These are phyloP conservation scores for Lactarius sanguifluus DNA, from an alignment of 768 basidiomycete genomes.

Conservation along the genomic window DNA sequence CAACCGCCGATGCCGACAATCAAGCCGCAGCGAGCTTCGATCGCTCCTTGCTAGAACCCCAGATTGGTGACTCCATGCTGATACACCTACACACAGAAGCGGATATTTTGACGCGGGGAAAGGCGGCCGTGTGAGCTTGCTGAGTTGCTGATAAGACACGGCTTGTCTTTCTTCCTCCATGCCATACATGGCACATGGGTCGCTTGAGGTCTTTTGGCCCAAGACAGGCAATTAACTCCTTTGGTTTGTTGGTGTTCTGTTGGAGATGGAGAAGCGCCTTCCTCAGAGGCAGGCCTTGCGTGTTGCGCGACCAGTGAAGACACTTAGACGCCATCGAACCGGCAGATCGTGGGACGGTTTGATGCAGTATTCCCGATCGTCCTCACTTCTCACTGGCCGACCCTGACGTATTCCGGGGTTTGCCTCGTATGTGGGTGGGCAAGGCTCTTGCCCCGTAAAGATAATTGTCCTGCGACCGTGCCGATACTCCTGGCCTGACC, in stretches of 20 bases:
- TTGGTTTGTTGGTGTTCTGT: background rate
- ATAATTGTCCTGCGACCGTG: background rate
- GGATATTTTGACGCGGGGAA: background rate
- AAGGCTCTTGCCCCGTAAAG: constrained; percentile 4
- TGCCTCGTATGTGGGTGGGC: background rate
- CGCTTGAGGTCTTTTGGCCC: background rate
- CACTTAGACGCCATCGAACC: background rate
- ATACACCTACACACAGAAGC: background rate
- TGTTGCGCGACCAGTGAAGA: background rate
- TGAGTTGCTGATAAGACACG: background rate
- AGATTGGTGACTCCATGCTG: background rate
- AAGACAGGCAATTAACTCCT: background rate
- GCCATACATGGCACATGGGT: background rate
- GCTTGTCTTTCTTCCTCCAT: background rate
- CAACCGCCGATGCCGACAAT: background rate
- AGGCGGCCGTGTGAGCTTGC: background rate
- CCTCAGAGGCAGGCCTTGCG: background rate
- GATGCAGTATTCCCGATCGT: background rate
- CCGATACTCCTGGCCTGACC: constrained; percentile 2
- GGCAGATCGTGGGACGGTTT: background rate
- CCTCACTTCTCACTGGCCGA: background rate
- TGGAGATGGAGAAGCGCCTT: background rate
- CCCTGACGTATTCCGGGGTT: constrained; percentile 14
- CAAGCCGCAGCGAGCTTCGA: background rate
- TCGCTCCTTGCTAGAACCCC: background rate